Percentiles rank a stretch among this genome's conserved stretches.
Evolutionary conservation across 108 stramenopile genomes (phyloP).

Genomic region (Nitzschia sp.): DNA sequence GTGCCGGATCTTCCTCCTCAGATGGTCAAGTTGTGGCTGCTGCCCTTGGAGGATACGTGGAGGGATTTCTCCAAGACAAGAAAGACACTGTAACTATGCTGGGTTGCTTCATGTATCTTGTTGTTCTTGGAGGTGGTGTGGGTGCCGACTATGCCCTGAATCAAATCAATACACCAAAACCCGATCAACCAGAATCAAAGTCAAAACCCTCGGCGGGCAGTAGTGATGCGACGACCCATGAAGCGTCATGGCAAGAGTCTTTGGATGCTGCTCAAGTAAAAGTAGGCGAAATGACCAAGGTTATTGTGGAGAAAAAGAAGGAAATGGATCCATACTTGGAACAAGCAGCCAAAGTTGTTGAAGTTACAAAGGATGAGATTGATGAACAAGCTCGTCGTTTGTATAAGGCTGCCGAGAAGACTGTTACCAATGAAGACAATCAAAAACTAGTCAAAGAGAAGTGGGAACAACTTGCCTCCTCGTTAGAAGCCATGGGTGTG

Average conservation of each 20-base stretch:
- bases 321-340: constrained; percentile 13
- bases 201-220: neutral
- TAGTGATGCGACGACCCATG: neutral
- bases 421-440: constrained; percentile 7
- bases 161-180: neutral
- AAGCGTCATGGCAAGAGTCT: constrained; percentile 2
- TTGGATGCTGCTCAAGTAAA: constrained; percentile 11
- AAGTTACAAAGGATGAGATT: constrained; percentile 2
- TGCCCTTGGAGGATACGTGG: constrained; percentile 4
- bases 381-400: constrained; percentile 3
- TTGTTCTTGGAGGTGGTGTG: neutral
- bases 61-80: constrained; percentile 22
- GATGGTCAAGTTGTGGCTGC: constrained; percentile 17
- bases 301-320: neutral
- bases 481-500: neutral
- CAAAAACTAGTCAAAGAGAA: neutral
- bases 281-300: constrained; percentile 21
- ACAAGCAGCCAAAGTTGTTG: constrained; percentile 3
- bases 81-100: constrained; percentile 18
- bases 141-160: constrained; percentile 9
- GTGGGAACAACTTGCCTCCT: neutral
- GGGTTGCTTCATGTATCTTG: neutral
- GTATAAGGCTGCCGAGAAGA: constrained; percentile 1
- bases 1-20: neutral
- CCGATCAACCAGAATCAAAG: neutral